Conservation (phyloP, 2,329 filamentous ascomycete species). For the Bretziella fagacearum region DNA sequence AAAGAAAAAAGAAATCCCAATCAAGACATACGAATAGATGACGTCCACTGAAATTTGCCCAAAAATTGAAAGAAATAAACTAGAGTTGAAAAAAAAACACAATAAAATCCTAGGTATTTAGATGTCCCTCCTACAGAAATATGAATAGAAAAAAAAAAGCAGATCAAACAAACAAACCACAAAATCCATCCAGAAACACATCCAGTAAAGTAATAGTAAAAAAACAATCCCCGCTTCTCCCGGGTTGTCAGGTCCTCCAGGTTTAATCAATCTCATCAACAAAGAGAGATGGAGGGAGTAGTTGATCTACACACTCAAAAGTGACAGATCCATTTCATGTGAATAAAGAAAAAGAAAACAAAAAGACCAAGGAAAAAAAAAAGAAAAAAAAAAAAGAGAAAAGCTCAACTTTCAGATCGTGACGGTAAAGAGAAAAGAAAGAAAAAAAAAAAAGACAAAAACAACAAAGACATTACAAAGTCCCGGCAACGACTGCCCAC, state of each 20-base stretch:
- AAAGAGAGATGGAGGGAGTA: too few relatives aligned
- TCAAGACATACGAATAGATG: too few relatives aligned
- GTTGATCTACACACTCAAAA: too few relatives aligned
- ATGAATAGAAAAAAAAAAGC: background rate
- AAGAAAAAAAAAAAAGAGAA: conserved; percentile 9
- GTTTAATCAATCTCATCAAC: too few relatives aligned
- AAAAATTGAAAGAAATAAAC: too few relatives aligned
- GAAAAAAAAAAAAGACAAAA: conserved; percentile 9
- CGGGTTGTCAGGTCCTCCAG: too few relatives aligned
- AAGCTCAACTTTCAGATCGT: conserved; percentile 3
- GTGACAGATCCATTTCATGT: background rate
- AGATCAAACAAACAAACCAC: background rate
- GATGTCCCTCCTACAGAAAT: background rate
- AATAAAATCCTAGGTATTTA: background rate
- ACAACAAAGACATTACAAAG: conserved; percentile 2
- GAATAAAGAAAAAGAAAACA: conserved; percentile 13
- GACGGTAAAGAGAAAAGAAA: conserved; percentile 14
- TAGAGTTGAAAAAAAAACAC: too few relatives aligned
- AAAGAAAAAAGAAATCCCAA: too few relatives aligned
- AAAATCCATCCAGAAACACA: too few relatives aligned
- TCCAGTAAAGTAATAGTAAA: too few relatives aligned
- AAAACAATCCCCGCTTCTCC: too few relatives aligned
- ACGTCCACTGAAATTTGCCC: too few relatives aligned
- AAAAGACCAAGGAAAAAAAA: conserved; percentile 1
- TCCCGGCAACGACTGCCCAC: background rate